Conservation (phyloP, 1,284 basidiomycete genomes). For the Trichosporon sp. region DNA sequence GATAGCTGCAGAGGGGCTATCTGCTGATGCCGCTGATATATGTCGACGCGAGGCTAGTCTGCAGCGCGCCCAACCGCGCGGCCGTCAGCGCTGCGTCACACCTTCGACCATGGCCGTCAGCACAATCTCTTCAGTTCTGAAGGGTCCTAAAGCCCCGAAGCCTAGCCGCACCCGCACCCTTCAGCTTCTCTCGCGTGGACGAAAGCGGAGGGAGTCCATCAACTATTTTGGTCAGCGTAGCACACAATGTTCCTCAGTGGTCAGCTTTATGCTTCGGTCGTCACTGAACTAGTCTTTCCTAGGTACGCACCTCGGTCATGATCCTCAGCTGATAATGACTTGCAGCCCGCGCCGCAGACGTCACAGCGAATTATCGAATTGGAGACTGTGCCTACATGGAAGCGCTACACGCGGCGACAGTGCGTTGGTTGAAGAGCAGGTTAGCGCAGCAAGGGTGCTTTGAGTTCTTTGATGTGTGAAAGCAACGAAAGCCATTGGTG, state of each 20-base stretch:
- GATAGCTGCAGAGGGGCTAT: no score
- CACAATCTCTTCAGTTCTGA: background rate
- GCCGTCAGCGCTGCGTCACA: background rate
- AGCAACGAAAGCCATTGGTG: background rate
- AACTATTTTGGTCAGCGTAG: background rate
- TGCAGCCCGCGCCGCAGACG: background rate
- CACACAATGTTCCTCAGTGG: background rate
- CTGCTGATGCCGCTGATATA: no score
- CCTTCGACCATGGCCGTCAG: background rate
- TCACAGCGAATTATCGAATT: background rate
- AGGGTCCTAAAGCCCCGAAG: no score
- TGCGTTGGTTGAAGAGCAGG: background rate
- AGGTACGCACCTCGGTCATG: background rate
- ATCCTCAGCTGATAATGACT: background rate
- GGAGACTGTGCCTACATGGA: background rate
- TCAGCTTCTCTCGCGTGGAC: background rate
- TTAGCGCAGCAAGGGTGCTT: background rate
- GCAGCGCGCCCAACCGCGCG: no score
- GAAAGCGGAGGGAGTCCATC: background rate
- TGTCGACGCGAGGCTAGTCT: no score
- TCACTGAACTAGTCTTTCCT: background rate
- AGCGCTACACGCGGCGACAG: background rate
- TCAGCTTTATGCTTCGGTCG: slow-evolving; percentile 1
- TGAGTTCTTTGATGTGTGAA: background rate
- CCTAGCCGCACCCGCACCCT: no score